Conservation (phyloP, 768 basidiomycete species). For the Boletus reticulatus region DNA sequence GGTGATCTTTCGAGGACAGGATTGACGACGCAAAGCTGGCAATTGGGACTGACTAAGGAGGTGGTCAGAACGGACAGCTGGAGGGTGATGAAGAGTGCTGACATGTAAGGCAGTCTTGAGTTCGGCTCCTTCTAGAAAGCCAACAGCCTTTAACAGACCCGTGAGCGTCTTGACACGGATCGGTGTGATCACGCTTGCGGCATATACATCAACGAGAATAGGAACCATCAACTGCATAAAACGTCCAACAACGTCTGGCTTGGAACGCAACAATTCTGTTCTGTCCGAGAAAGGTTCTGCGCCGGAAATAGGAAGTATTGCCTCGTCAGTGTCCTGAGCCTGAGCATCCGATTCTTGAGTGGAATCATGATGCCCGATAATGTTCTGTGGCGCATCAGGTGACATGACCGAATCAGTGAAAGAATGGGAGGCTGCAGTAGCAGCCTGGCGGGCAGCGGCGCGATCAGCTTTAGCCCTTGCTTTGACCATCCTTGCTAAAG, state of each 20-base stretch:
- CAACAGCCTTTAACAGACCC: conserved; percentile 86
- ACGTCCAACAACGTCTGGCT: conserved; percentile 71
- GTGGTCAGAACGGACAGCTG: conserved; percentile 5
- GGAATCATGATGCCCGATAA: conserved; percentile 19
- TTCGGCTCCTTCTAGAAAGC: conserved; percentile 78
- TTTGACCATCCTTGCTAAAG: conserved; percentile 70
- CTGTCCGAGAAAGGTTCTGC: conserved; percentile 47
- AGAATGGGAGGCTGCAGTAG: conserved; percentile 28
- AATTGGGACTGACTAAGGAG: conserved; percentile 79
- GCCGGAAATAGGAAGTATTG: conserved; percentile 33
- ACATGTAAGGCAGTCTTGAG: conserved; percentile 79
- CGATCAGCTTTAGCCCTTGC: conserved; percentile 82
- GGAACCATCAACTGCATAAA: conserved; percentile 92
- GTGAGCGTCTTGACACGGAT: conserved; percentile 88
- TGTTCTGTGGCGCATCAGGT: conserved; percentile 18
- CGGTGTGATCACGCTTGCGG: conserved; percentile 89
- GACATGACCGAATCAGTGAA: conserved; percentile 24
- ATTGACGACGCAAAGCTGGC: conserved; percentile 95
- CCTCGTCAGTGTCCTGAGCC: conserved; percentile 42
- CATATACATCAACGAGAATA: conserved; percentile 96
- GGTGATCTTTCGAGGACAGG: conserved; percentile 88
- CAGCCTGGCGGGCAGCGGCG: conserved; percentile 62
- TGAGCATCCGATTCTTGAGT: conserved; percentile 36
- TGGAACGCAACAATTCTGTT: conserved; percentile 71
- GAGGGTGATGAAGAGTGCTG: conserved; percentile 27